These are phyloP conservation scores for Ophiosphaerella herpotricha DNA, from an alignment of 2,329 filamentous ascomycete genomes.

Conservation along the genomic window DNA sequence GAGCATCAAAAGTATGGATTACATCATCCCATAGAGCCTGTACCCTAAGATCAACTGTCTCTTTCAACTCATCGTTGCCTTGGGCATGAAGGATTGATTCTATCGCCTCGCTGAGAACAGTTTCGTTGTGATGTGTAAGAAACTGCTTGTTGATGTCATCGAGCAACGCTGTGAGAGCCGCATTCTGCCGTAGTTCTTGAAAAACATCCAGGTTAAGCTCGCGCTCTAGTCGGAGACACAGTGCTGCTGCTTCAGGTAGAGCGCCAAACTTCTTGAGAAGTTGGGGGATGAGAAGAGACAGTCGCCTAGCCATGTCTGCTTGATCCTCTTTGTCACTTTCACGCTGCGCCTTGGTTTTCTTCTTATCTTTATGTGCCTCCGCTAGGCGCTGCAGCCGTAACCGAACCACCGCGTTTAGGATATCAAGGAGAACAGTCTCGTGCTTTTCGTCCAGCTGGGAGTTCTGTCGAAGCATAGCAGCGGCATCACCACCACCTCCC, in stretches of 20 bases:
- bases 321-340: constrained; percentile 72
- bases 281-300: constrained; percentile 79
- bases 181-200: constrained; percentile 84
- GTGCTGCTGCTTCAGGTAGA: constrained; percentile 81
- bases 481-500: constrained; percentile 61
- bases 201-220: constrained; percentile 86
- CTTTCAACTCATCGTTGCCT: constrained; percentile 84
- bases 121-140: constrained; percentile 84
- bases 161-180: constrained; percentile 77
- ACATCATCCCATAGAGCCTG: constrained; percentile 85
- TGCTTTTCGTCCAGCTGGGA: constrained; percentile 76
- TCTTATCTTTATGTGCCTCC: constrained; percentile 64
- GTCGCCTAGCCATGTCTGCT: constrained; percentile 76
- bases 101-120: constrained; percentile 82
- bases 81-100: constrained; percentile 82
- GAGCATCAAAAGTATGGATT: constrained; percentile 71
- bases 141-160: constrained; percentile 96
- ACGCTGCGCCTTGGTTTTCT: constrained; percentile 58
- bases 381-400: constrained; percentile 68
- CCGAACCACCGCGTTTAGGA: constrained; percentile 82
- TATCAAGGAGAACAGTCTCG: constrained; percentile 83
- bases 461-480: constrained; percentile 69
- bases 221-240: constrained; percentile 83
- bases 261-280: constrained; percentile 93
- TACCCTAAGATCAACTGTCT: constrained; percentile 80